Evolutionary conservation across 2,329 filamentous ascomycete genomes (phyloP).

Genomic region (Pseudogymnoascus sp.): DNA sequence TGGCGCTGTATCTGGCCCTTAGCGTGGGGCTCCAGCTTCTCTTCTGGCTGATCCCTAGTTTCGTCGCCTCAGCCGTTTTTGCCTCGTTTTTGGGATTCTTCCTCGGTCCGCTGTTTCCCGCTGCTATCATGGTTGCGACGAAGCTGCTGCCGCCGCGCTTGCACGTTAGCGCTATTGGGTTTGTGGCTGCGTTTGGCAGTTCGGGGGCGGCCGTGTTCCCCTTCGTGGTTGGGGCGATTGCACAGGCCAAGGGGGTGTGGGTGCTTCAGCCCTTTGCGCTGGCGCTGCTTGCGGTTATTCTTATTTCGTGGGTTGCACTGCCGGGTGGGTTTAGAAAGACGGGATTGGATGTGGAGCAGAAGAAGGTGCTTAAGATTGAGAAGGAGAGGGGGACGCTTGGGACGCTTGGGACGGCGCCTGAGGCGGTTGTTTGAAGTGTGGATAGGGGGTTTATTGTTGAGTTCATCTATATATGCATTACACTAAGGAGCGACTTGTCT

Average conservation of each 20-base stretch:
- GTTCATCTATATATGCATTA: background rate
- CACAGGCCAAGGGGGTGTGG: conserved; percentile 46
- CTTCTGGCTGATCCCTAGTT: conserved; percentile 75
- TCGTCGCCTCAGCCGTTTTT: conserved; percentile 64
- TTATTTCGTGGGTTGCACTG: conserved; percentile 39
- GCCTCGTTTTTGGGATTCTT: conserved; percentile 71
- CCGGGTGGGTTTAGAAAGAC: conserved; percentile 15
- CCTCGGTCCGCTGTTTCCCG: conserved; percentile 70
- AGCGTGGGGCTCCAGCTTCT: conserved; percentile 59
- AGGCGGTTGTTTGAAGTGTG: background rate
- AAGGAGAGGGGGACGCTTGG: background rate
- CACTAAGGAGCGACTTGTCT: background rate
- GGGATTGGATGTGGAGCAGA: conserved; percentile 9
- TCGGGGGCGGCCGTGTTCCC: conserved; percentile 61
- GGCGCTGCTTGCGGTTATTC: conserved; percentile 38
- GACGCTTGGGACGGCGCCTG: background rate
- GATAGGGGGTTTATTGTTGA: background rate
- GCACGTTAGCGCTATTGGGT: conserved; percentile 74
- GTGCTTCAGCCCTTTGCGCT: conserved; percentile 50
- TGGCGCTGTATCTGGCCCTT: conserved; percentile 54
- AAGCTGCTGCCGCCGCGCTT: conserved; percentile 65
- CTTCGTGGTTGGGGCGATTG: conserved; percentile 61
- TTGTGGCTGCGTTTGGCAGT: conserved; percentile 70
- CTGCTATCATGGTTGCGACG: conserved; percentile 62
- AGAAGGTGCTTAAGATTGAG: background rate